phyloP scores from a whole-genome alignment of 176 grass and related monocot species.

The Panicum miliaceum region DNA sequence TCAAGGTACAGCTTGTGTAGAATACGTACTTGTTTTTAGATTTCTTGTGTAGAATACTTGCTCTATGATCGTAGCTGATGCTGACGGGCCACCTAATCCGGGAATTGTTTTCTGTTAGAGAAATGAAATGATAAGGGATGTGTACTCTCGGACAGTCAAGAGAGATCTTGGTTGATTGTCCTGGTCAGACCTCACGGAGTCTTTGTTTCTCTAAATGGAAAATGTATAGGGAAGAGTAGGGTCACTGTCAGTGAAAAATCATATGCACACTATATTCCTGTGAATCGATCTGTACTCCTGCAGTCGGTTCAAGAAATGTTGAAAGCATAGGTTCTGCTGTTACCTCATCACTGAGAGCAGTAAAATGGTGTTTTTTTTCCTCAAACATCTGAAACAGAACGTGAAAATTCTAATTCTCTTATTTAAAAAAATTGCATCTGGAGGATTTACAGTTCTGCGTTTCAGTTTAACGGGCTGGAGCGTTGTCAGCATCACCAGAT shows the following conservation, averaged over 20 bases:
- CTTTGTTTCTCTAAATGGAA: conserved; percentile 30
- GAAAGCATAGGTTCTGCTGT: neutral
- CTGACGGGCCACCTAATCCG: conserved; percentile 22
- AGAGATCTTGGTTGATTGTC: conserved; percentile 37
- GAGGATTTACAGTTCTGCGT: neutral
- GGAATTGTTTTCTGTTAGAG: neutral
- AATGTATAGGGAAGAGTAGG: neutral
- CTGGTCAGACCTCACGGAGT: conserved; percentile 15
- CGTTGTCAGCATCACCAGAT: conserved; percentile 29
- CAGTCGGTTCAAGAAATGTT: neutral
- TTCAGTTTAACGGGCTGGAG: neutral
- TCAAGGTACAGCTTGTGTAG: neutral
- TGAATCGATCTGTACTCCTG: neutral
- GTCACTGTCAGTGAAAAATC: conserved; percentile 33
- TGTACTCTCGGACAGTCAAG: neutral
- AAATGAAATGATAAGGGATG: neutral
- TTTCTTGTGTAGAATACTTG: neutral
- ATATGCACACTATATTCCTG: neutral
- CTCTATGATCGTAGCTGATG: conserved; percentile 19
- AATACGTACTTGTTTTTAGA: neutral
- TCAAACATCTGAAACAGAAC: neutral
- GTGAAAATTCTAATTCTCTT: neutral
- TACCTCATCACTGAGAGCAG: neutral
- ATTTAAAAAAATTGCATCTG: neutral
- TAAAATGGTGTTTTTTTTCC: neutral